Evolutionary conservation across 129 eudicot species (phyloP).

Genomic region (Heracleum sosnowskyi): DNA sequence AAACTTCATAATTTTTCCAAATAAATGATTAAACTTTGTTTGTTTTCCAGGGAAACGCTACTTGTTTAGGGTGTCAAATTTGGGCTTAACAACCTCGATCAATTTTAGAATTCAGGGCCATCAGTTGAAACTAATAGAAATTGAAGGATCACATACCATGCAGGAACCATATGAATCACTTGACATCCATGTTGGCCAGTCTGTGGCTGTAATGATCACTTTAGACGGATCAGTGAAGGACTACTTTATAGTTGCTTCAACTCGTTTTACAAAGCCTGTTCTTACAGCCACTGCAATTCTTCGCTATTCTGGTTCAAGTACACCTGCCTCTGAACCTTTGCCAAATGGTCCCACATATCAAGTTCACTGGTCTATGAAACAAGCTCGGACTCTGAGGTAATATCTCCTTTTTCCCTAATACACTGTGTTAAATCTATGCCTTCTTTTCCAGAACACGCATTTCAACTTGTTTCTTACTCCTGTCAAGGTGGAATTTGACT

Average conservation of each 20-base stretch:
- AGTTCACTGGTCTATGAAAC: slow-evolving; percentile 86
- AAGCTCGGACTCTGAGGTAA: slow-evolving; percentile 83
- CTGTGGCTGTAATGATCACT: slow-evolving; percentile 58
- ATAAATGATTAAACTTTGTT: neutral
- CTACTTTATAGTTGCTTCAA: slow-evolving; percentile 65
- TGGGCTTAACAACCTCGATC: slow-evolving; percentile 56
- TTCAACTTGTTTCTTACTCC: neutral
- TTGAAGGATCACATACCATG: slow-evolving; percentile 70
- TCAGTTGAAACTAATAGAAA: slow-evolving; percentile 47
- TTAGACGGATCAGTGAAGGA: slow-evolving; percentile 35
- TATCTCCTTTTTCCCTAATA: neutral
- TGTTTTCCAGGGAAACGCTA: slow-evolving; percentile 41
- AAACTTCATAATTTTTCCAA: too few relatives aligned
- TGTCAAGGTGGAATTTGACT: slow-evolving; percentile 72
- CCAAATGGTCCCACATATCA: slow-evolving; percentile 59
- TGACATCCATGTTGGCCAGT: slow-evolving; percentile 83
- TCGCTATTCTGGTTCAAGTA: slow-evolving; percentile 40
- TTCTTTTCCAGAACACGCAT: neutral
- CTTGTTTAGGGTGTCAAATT: slow-evolving; percentile 76
- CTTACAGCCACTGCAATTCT: slow-evolving; percentile 53
- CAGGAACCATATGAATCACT: slow-evolving; percentile 63
- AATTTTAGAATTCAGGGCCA: slow-evolving; percentile 76
- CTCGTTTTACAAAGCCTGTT: slow-evolving; percentile 54
- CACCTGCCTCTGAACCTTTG: slow-evolving; percentile 39
- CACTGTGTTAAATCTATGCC: neutral